Evolutionary conservation across 2,329 filamentous ascomycete genomes (phyloP), one percentile per base, ranked within the genome.

Genomic region (Colletotrichum tabaci): DNA sequence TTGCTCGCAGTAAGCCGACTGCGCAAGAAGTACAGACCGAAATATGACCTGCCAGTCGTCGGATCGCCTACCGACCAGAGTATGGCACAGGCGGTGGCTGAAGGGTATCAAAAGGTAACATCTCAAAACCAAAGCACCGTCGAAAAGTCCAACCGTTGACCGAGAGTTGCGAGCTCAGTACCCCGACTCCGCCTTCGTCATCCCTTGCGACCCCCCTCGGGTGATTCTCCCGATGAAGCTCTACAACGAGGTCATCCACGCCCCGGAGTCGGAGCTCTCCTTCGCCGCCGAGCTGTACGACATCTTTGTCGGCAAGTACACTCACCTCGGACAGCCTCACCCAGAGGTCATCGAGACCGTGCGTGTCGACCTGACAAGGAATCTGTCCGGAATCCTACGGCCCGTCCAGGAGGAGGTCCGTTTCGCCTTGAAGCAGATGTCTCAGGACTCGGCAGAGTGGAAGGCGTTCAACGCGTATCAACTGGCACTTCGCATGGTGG

Each of bases 401-500:
- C 50, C 67, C 2, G 63, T 72, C 10, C 69, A 69, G 13, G 72
- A 69, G n/a, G 70, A 75, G 56, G 65, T 63, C 2, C 52, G 73
- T 1, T 63, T 57, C 12, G 69, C 65, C 12, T 61, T 72, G 49
- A 13, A 46, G 12, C 58, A 71, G 38, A 55, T 66, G 10, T 44
- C 66, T 18, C 50, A 65, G 18, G 1, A 23, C 1, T 55, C 52
- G 2, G 21, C 38, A 9, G 76, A 74, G 10, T 79, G 74, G 77
- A 74, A 72, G 4, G 23, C 74, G 2, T 67, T 78, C 55, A 75
- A 75, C 9, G 66, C 74, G 40, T 71, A 74, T 55, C 63, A 69
- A 50, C 63, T 73, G 21, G 69, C 78, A 42, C 71, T 78, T 2
- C 76, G 77, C 10, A 71, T 80, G 42, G 76, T 79, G 10, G 74